phyloP scores from a whole-genome alignment of 352 stramenopile species.

The Pythium vanterpoolii region DNA sequence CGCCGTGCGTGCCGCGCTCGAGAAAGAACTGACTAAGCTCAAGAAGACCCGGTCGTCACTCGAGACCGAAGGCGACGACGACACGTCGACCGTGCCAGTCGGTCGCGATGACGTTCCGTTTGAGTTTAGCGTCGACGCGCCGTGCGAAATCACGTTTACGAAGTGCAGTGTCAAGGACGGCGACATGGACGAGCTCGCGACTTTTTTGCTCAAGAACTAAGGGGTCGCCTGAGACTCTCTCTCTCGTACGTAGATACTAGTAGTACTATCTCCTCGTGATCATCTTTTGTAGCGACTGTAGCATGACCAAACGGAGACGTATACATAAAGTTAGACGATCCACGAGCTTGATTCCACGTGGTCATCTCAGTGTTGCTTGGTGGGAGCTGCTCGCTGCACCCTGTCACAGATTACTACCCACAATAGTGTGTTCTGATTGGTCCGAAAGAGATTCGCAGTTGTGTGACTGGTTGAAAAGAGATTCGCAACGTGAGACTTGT shows the following conservation, averaged over 20 bases:
- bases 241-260: not conserved
- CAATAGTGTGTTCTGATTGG: not conserved
- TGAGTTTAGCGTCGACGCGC: conserved; percentile 75
- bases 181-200: conserved; percentile 54
- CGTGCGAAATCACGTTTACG: conserved; percentile 73
- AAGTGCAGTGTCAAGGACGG: conserved; percentile 69
- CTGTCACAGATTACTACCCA: conserved; percentile 5
- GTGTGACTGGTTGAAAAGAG: not conserved
- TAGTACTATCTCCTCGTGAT: not conserved
- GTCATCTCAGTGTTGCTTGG: not conserved
- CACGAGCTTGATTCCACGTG: too few relatives aligned
- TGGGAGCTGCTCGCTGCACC: not conserved
- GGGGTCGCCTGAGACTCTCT: not conserved
- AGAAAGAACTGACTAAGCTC: conserved; percentile 83
- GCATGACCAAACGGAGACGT: not conserved
- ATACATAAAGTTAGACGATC: not conserved
- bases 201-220: conserved; percentile 77
- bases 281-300: not conserved
- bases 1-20: conserved; percentile 52
- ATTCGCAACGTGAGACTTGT: too few relatives aligned
- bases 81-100: conserved; percentile 59
- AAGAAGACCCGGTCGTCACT: conserved; percentile 86
- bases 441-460: not conserved
- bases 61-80: conserved; percentile 77
- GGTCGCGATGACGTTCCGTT: conserved; percentile 72